A percentile compares a stretch with the other conserved stretches of the same genome.
Conservation (phyloP, 1,139 yeast genomes). For the Pichia sp. region DNA sequence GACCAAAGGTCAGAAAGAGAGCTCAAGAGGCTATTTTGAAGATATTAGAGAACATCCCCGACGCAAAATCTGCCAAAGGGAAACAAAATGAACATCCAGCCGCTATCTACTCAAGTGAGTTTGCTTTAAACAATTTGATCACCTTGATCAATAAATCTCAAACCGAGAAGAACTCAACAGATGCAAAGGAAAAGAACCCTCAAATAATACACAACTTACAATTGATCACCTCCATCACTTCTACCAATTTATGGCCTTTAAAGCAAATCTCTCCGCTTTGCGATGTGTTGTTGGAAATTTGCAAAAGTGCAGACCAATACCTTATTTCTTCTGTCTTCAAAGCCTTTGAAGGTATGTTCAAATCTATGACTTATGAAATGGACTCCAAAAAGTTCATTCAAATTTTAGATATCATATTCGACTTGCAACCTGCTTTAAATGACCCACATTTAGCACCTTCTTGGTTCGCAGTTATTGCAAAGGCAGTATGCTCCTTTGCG, state of each 20-base stretch:
- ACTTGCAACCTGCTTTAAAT: slow-evolving; percentile 72
- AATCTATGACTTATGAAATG: slow-evolving; percentile 60
- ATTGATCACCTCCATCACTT: slow-evolving; percentile 61
- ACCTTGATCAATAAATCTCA: slow-evolving; percentile 40
- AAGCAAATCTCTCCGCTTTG: slow-evolving; percentile 66
- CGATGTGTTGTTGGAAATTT: slow-evolving; percentile 67
- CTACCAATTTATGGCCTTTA: slow-evolving; percentile 80
- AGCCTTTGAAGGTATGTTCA: slow-evolving; percentile 82
- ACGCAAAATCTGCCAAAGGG: slow-evolving; percentile 69
- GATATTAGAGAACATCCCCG: slow-evolving; percentile 55
- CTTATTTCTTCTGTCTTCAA: slow-evolving; percentile 75
- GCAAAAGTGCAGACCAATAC: slow-evolving; percentile 80
- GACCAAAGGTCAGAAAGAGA: slow-evolving; percentile 95
- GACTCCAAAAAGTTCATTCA: slow-evolving; percentile 58
- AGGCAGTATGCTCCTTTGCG: slow-evolving; percentile 73
- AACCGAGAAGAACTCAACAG: neutral
- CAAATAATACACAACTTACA: slow-evolving; percentile 73
- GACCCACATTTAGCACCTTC: slow-evolving; percentile 87
- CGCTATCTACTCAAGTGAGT: slow-evolving; percentile 62
- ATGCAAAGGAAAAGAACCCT: slow-evolving; percentile 38
- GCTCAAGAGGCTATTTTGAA: slow-evolving; percentile 79
- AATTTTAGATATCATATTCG: slow-evolving; percentile 68
- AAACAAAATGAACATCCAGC: slow-evolving; percentile 53
- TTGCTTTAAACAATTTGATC: slow-evolving; percentile 53
- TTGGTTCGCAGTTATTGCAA: slow-evolving; percentile 93